Conservation (phyloP, 768 basidiomycete genomes). For the Panaeolus papilionaceus region DNA sequence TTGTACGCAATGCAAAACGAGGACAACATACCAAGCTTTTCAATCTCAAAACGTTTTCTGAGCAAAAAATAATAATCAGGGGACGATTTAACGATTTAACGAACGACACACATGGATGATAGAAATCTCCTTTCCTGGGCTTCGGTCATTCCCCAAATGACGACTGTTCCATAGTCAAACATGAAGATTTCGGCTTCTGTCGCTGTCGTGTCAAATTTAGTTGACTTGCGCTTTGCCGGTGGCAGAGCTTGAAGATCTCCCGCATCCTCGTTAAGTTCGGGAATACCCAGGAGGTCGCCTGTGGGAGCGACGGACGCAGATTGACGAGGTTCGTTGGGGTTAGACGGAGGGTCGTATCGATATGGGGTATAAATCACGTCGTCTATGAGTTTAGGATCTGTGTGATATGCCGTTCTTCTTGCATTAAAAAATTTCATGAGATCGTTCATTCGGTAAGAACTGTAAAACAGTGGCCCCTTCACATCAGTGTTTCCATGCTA, state of each 20-base stretch:
- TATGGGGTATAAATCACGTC: conserved; percentile 96
- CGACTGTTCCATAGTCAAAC: conserved; percentile 93
- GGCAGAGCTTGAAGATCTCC: conserved; percentile 18
- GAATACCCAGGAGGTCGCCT: conserved; percentile 81
- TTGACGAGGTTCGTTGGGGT: conserved; percentile 36
- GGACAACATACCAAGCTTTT: conserved; percentile 68
- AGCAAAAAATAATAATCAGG: conserved; percentile 23
- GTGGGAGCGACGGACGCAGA: conserved; percentile 45
- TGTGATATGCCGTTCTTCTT: conserved; percentile 80
- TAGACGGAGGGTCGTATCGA: conserved; percentile 64
- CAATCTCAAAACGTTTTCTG: conserved; percentile 95
- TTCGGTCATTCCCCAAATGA: conserved; percentile 98
- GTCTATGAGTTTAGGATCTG: conserved; percentile 87
- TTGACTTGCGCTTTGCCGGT: conserved; percentile 54
- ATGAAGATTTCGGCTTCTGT: conserved; percentile 89
- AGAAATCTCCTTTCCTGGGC: conserved; percentile 90
- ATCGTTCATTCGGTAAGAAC: conserved; percentile 89
- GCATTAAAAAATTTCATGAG: conserved; percentile 91
- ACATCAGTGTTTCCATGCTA: conserved; percentile 13
- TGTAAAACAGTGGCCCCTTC: conserved; percentile 35
- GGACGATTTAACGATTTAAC: background rate
- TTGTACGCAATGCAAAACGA: background rate
- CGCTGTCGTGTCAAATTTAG: conserved; percentile 70
- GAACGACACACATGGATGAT: conserved; percentile 77
- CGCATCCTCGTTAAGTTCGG: conserved; percentile 57